These are phyloP conservation scores for Stagonosporopsis chrysanthemi DNA, from an alignment of 2,329 filamentous ascomycete genomes.

Conservation along the genomic window DNA sequence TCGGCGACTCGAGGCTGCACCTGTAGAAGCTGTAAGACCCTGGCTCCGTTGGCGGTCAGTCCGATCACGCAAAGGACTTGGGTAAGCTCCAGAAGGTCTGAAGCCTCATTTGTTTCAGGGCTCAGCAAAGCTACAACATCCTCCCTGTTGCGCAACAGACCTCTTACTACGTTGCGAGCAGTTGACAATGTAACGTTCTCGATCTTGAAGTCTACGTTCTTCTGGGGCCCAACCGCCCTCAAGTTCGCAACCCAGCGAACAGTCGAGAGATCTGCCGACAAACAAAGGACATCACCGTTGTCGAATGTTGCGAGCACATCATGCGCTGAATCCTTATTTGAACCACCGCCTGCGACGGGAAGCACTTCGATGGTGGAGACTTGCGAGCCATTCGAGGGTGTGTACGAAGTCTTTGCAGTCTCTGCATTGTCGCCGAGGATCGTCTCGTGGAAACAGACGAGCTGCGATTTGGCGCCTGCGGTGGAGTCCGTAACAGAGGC, in stretches of 20 bases:
- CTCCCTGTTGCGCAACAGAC: slow-evolving; percentile 54
- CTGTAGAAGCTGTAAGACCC: slow-evolving; percentile 38
- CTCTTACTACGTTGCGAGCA: slow-evolving; percentile 51
- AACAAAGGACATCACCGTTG: slow-evolving; percentile 67
- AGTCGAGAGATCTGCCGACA: slow-evolving; percentile 62
- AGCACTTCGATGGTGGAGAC: slow-evolving; percentile 44
- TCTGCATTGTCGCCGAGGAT: slow-evolving; percentile 44
- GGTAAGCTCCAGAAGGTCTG: slow-evolving; percentile 45
- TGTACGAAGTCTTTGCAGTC: slow-evolving; percentile 45
- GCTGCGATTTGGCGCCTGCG: slow-evolving; percentile 56
- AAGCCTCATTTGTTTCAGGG: slow-evolving; percentile 32
- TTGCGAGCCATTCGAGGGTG: slow-evolving; percentile 32
- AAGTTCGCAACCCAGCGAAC: slow-evolving; percentile 45
- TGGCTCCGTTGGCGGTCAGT: slow-evolving; percentile 25
- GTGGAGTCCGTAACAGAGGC: slow-evolving; percentile 58
- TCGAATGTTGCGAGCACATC: slow-evolving; percentile 66
- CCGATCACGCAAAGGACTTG: slow-evolving; percentile 46
- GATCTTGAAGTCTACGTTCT: slow-evolving; percentile 31
- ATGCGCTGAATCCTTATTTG: slow-evolving; percentile 33
- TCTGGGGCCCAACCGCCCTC: slow-evolving; percentile 24
- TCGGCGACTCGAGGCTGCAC: slow-evolving; percentile 44
- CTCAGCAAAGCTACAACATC: slow-evolving; percentile 54
- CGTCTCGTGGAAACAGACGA: slow-evolving; percentile 64
- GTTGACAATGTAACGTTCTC: slow-evolving; percentile 48
- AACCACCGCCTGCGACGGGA: slow-evolving; percentile 32